Conservation (phyloP, 2,329 filamentous ascomycete genomes). For the Sporothrix inflata region DNA sequence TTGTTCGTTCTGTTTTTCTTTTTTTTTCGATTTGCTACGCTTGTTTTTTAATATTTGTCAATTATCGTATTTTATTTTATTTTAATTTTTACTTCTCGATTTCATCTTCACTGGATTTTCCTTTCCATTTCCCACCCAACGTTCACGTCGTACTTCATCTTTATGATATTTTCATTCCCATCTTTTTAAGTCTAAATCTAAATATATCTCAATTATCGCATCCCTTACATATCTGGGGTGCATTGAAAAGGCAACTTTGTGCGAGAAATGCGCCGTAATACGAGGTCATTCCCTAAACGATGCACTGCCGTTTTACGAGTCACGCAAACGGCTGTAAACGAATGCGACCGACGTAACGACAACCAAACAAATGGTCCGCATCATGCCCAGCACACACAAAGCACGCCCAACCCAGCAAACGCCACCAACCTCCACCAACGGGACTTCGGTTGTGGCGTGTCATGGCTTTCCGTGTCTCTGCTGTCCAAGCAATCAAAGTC, state of each 20-base stretch:
- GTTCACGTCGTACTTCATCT: too few relatives aligned
- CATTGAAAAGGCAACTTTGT: neutral
- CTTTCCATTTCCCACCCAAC: too few relatives aligned
- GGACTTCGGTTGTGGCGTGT: neutral
- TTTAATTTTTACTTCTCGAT: neutral
- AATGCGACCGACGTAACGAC: neutral
- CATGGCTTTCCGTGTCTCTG: neutral
- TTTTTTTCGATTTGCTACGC: too few relatives aligned
- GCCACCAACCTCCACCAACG: neutral
- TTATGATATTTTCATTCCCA: too few relatives aligned
- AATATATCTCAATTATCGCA: neutral
- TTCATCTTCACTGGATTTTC: neutral
- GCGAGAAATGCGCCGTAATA: conserved; percentile 1
- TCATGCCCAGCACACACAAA: neutral
- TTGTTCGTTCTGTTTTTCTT: too few relatives aligned
- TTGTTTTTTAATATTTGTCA: too few relatives aligned
- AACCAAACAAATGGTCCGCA: neutral
- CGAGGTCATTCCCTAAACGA: neutral
- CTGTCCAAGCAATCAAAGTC: neutral
- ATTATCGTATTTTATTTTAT: too few relatives aligned
- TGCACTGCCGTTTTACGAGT: neutral
- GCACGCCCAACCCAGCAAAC: neutral
- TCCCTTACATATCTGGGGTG: neutral
- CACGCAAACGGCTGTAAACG: neutral
- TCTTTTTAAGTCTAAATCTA: neutral